Evolutionary conservation across 257 asterid species (phyloP).

Genomic region (Perilla frutescens): DNA sequence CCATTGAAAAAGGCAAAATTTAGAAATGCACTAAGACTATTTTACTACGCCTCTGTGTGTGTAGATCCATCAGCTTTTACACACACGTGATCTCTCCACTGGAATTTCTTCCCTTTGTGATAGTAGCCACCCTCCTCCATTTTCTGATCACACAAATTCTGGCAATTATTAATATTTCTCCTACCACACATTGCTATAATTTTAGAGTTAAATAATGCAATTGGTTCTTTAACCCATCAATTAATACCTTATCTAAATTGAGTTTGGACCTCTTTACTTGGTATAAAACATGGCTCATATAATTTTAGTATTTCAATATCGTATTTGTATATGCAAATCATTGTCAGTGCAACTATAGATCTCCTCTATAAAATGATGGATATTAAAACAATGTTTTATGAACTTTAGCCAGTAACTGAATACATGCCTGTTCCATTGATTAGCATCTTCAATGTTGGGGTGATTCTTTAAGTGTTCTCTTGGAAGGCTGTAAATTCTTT

Average conservation of each 20-base stretch:
- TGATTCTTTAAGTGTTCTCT: slow-evolving; percentile 13
- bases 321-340: not conserved
- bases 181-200: not conserved
- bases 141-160: not conserved
- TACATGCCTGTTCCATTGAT: slow-evolving; percentile 6
- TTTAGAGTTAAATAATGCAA: not conserved
- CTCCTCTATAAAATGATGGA: slow-evolving; percentile 9
- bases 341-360: not conserved
- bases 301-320: not conserved
- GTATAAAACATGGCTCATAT: not conserved
- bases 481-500: slow-evolving; percentile 22
- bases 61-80: not conserved
- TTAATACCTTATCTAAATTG: not conserved
- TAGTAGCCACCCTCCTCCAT: not conserved
- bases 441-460: slow-evolving; percentile 28
- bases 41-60: not conserved
- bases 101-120: slow-evolving; percentile 1
- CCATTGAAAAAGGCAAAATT: too few relatives aligned
- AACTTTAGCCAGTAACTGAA: slow-evolving; percentile 16
- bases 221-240: not conserved
- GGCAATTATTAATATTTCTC: not conserved
- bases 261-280: not conserved
- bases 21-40: too few relatives aligned
- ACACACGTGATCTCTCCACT: not conserved
- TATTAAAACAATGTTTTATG: not conserved